Base-by-base conservation (phyloP, 2,329 filamentous ascomycete genomes). In the Penicillium sp. region DNA sequence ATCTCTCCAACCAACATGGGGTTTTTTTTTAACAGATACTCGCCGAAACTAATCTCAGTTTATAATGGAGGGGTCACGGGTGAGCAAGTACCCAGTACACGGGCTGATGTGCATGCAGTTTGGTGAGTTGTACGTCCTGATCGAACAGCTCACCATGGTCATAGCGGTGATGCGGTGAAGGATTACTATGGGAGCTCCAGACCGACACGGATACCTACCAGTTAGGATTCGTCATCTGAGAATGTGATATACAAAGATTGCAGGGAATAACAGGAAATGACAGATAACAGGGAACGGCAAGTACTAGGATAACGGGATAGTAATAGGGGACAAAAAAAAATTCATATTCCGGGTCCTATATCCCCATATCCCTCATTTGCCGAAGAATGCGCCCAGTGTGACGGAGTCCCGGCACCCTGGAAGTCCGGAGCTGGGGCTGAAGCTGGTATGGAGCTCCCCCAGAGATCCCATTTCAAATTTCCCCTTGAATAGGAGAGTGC, bases 351-450 rank as follows among this genome's bases (percentile, higher is more conserved):
- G 16, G 16, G 16, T 6, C 37, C 19, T 13, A 47, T 31, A 47
- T 47, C 26, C 24, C 44, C 24, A 19, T 29, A 47, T 31, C 11
- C 37, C 19, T 10, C n/a, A 21, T 21, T 11, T 19, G 26, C 45
- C 45, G 24, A 11, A 29, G 45, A 49, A 49, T 49, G 47, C 26
- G 3, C 31, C 26, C 45, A 21, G 26, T 29, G 19, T 3, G 14
- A 35, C 55, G 55, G 52, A 47, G 55, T 55, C 52, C 60, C 58
- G 37, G 45, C 14, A 49, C 10, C 53, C 60, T 53, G 58, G 56
- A 53, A 58, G 55, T 55, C 37, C 48, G 35, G 43, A 55, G 39
- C 14, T n/a, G 43, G n/a, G 43, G 22, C 13, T 49, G 46, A 39
- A 29, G 47, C 39, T 42, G 19, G 39, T n/a, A 14, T 50, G 46